phyloP scores from a whole-genome alignment of 768 basidiomycete species.

The Mycena amicta region DNA sequence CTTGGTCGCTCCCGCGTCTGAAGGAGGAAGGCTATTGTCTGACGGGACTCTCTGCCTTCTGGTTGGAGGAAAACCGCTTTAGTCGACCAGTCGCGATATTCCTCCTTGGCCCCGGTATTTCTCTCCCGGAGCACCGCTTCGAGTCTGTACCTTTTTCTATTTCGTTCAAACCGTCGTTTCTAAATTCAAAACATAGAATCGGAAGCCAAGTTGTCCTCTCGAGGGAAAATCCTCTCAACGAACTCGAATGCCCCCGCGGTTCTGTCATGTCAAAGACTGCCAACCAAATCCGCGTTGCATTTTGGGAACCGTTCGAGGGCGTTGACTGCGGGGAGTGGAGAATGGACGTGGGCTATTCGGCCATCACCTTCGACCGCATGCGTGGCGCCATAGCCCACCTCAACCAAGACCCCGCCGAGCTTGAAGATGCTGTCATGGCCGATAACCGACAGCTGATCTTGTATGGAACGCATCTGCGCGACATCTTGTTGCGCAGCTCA shows the following conservation, averaged over 20 bases:
- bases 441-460: slow-evolving; percentile 54
- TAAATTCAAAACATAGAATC: slow-evolving; percentile 46
- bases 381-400: slow-evolving; percentile 62
- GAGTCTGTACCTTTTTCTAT: slow-evolving; percentile 47
- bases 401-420: slow-evolving; percentile 50
- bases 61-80: slow-evolving; percentile 65
- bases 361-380: slow-evolving; percentile 71
- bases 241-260: slow-evolving; percentile 51
- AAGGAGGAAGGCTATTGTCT: slow-evolving; percentile 74
- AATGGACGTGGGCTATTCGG: slow-evolving; percentile 71
- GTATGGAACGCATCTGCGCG: slow-evolving; percentile 72
- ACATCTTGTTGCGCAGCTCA: slow-evolving; percentile 67
- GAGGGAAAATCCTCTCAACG: slow-evolving; percentile 60
- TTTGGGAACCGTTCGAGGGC: slow-evolving; percentile 45
- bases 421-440: slow-evolving; percentile 35
- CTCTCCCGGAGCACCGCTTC: slow-evolving; percentile 68
- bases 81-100: slow-evolving; percentile 72
- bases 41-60: slow-evolving; percentile 65
- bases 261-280: slow-evolving; percentile 52
- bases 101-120: slow-evolving; percentile 59
- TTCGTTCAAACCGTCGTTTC: slow-evolving; percentile 2
- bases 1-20: slow-evolving; percentile 65
- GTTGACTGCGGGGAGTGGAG: slow-evolving; percentile 58
- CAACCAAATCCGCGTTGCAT: slow-evolving; percentile 60
- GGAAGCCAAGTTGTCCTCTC: slow-evolving; percentile 72